phyloP scores from a whole-genome alignment of 371 early-diverging fungal genomes.

The Rhizopus stolonifer region DNA sequence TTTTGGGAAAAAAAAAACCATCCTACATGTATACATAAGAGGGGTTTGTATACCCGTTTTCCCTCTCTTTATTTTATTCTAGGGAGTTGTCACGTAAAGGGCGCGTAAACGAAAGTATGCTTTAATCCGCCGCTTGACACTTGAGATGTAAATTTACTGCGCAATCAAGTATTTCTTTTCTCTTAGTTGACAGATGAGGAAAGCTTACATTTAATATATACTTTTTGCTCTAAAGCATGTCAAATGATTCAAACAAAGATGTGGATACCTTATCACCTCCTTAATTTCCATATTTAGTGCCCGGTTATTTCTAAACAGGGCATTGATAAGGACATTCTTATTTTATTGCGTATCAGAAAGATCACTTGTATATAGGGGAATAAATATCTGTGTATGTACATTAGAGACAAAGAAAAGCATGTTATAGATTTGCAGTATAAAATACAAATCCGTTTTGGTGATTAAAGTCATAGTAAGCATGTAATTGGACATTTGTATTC shows the following conservation, averaged over 20 bases:
- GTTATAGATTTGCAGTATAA: constrained; percentile 15
- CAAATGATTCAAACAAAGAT: neutral
- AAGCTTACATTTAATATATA: too few species aligned
- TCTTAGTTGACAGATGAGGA: too few species aligned
- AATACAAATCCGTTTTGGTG: constrained; percentile 18
- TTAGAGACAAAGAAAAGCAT: neutral
- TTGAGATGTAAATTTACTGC: too few species aligned
- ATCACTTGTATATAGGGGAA: neutral
- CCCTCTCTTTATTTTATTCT: too few species aligned
- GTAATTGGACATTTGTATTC: constrained; percentile 8
- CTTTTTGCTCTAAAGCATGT: too few species aligned
- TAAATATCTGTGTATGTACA: constrained; percentile 1
- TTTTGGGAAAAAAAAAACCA: too few species aligned
- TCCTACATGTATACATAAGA: too few species aligned
- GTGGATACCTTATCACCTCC: neutral
- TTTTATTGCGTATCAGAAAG: neutral
- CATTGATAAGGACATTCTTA: neutral
- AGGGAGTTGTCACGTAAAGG: too few species aligned
- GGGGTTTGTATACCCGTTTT: too few species aligned
- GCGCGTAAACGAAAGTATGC: too few species aligned
- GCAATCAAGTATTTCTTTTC: too few species aligned
- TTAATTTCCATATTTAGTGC: constrained; percentile 1
- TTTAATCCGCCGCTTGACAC: too few species aligned
- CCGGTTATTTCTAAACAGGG: neutral
- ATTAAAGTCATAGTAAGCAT: constrained; percentile 17